Percentiles rank a stretch among this genome's conserved stretches.
Conservation (phyloP, 1,284 basidiomycete species). For the Ganoderma multipileum region DNA sequence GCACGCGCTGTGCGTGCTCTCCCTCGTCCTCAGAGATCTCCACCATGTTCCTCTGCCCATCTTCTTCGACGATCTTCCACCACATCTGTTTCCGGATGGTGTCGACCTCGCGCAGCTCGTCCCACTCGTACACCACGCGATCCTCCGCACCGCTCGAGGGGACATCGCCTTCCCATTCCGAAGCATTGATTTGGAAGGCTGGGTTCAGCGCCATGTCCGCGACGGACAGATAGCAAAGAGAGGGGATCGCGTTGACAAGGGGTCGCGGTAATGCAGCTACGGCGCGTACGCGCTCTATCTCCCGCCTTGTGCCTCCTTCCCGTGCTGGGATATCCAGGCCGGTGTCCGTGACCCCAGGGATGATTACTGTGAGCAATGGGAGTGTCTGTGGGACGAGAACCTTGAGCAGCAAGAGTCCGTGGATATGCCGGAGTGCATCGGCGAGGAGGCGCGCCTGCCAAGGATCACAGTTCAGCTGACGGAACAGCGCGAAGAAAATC, state of each 20-base stretch:
- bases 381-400: slow-evolving; percentile 5
- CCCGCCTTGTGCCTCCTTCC: background rate
- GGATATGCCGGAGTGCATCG: background rate
- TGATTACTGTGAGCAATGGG: background rate
- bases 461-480: background rate
- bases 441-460: background rate
- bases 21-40: slow-evolving; percentile 13
- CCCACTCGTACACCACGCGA: slow-evolving; percentile 17
- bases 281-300: slow-evolving; percentile 2
- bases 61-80: slow-evolving; percentile 20
- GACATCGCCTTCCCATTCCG: background rate
- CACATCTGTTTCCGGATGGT: slow-evolving; percentile 10
- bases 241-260: slow-evolving; percentile 11
- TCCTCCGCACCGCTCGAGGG: background rate
- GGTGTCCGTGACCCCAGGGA: background rate
- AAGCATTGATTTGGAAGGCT: background rate
- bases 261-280: slow-evolving; percentile 4
- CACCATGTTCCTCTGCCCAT: slow-evolving; percentile 2
- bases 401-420: background rate
- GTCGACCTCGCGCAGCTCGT: slow-evolving; percentile 15
- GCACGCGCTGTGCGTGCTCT: slow-evolving; percentile 6
- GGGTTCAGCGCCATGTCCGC: slow-evolving; percentile 9
- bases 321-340: background rate
- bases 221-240: slow-evolving; percentile 15
- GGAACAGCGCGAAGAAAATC: background rate